phyloP scores from a whole-genome alignment of 2,329 filamentous ascomycete species.

The Fusarium euwallaceae region DNA sequence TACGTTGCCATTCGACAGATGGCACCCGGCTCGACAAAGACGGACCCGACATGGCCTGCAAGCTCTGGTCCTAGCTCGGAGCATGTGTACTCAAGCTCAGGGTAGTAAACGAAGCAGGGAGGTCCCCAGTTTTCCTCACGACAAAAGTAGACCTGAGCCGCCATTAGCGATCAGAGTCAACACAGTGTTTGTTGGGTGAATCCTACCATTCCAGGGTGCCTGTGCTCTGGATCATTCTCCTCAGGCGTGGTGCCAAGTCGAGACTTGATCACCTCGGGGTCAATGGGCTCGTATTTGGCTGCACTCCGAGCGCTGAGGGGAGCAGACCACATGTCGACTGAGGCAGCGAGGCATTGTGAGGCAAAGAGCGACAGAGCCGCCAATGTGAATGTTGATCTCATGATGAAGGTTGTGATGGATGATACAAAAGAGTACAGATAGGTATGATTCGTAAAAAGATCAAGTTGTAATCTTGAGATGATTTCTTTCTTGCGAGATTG shows the following conservation, averaged over 20 bases:
- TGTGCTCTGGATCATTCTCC: conserved; percentile 28
- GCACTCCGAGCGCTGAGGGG: conserved; percentile 26
- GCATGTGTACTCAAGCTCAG: conserved; percentile 44
- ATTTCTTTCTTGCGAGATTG: conserved; percentile 1
- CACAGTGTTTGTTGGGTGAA: neutral
- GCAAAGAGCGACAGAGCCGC: conserved; percentile 25
- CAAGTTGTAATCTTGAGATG: neutral
- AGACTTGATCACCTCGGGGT: conserved; percentile 37
- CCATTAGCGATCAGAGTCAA: conserved; percentile 10
- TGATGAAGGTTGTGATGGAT: conserved; percentile 11
- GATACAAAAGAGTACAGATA: neutral
- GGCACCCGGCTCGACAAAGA: conserved; percentile 42
- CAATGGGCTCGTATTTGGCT: conserved; percentile 32
- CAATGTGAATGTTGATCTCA: conserved; percentile 33
- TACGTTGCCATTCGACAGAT: conserved; percentile 45
- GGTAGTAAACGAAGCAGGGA: conserved; percentile 41
- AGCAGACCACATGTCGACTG: conserved; percentile 44
- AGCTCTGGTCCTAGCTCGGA: conserved; percentile 36
- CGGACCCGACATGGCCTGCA: conserved; percentile 41
- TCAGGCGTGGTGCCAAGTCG: conserved; percentile 37
- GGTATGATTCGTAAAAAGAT: neutral
- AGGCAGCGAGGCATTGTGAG: conserved; percentile 26
- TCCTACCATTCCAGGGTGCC: conserved; percentile 38
- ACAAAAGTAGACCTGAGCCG: conserved; percentile 45
- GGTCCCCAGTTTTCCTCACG: conserved; percentile 44